Conservation (phyloP, 1,284 basidiomycete species). For the Cystobasidiaceae sp. region DNA sequence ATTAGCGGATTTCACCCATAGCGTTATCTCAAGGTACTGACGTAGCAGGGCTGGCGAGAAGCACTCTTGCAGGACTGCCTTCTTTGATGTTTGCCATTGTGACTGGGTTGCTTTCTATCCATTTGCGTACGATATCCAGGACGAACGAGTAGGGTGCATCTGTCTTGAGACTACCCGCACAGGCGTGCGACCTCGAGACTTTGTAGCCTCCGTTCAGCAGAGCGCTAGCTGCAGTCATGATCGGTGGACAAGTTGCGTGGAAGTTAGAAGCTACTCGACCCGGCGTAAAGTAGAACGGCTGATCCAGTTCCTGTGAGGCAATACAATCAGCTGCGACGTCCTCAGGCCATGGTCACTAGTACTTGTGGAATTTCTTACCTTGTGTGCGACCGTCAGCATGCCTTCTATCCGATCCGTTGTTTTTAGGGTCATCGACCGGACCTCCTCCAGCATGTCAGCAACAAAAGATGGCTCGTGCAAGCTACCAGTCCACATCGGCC, state of each 20-base stretch:
- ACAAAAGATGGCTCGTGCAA: slow-evolving; percentile 77
- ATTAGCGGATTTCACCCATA: no score
- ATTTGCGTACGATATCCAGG: slow-evolving; percentile 76
- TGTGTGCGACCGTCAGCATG: slow-evolving; percentile 84
- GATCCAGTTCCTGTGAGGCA: slow-evolving; percentile 62
- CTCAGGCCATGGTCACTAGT: not conserved
- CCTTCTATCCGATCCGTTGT: slow-evolving; percentile 84
- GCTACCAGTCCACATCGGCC: slow-evolving; percentile 93
- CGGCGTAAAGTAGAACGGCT: slow-evolving; percentile 89
- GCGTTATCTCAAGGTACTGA: no score
- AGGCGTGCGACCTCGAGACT: slow-evolving; percentile 84
- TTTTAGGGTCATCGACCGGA: slow-evolving; percentile 61
- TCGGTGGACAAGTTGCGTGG: slow-evolving; percentile 70
- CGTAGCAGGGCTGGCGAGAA: slow-evolving; percentile 37
- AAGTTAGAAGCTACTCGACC: slow-evolving; percentile 73
- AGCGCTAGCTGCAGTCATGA: slow-evolving; percentile 71
- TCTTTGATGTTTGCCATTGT: slow-evolving; percentile 58
- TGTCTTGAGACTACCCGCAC: slow-evolving; percentile 85
- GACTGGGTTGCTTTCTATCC: slow-evolving; percentile 69
- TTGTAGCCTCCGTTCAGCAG: slow-evolving; percentile 77
- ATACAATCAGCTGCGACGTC: not conserved
- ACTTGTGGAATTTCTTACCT: slow-evolving; percentile 53
- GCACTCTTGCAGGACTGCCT: slow-evolving; percentile 34
- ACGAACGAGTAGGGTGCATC: slow-evolving; percentile 67
- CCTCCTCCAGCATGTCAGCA: slow-evolving; percentile 64